These are phyloP conservation scores for Cornus suecica DNA, from an alignment of 148 eudicot species.

Conservation along the genomic window DNA sequence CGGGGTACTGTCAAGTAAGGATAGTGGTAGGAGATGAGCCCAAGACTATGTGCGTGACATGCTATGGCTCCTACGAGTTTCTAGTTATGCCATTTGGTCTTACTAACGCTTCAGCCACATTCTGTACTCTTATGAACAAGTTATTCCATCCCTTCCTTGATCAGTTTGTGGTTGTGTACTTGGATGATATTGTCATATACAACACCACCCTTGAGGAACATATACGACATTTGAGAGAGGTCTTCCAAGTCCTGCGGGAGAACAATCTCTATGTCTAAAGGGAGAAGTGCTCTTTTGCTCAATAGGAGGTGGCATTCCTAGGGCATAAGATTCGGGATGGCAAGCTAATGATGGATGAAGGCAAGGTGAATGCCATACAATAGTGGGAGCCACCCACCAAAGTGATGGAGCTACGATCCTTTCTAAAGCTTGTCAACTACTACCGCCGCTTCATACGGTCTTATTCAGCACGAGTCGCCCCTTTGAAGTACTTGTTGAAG, in stretches of 20 bases:
- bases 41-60: no score
- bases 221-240: not conserved
- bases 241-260: not conserved
- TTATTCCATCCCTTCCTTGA: not conserved
- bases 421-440: no score
- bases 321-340: not conserved
- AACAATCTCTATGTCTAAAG: slow-evolving; percentile 3
- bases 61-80: no score
- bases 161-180: slow-evolving; percentile 4
- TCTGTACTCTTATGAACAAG: not conserved
- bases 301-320: not conserved
- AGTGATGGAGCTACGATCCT: no score
- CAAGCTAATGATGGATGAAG: no score
- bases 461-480: not conserved
- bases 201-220: not conserved
- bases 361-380: no score
- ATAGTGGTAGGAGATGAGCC: not conserved
- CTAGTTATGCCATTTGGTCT: no score
- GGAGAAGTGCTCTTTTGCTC: slow-evolving; percentile 7
- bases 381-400: no score
- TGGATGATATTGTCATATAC: slow-evolving; percentile 9
- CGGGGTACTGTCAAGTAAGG: not conserved
- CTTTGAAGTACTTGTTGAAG: not conserved
- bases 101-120: no score
- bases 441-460: no score